phyloP scores from a whole-genome alignment of 2,329 filamentous ascomycete species.

The Rhinocladiella similis region DNA sequence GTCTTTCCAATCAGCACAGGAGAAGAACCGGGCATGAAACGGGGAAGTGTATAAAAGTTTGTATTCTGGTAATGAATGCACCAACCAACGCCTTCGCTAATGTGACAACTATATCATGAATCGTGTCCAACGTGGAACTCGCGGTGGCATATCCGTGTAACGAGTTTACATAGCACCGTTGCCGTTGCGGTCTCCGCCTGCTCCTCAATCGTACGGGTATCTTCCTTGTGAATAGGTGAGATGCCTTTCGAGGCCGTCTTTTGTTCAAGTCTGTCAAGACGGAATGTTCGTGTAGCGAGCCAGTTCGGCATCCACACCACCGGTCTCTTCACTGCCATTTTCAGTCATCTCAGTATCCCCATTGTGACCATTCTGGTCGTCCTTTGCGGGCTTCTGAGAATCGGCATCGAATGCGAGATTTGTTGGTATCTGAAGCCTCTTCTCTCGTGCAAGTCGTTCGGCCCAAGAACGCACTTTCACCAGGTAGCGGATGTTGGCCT shows the following conservation, averaged over 20 bases:
- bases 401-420: constrained; percentile 47
- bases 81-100: constrained; percentile 10
- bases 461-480: constrained; percentile 84
- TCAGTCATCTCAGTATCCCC: constrained; percentile 30
- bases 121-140: neutral
- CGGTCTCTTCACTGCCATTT: constrained; percentile 17
- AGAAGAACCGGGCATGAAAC: too few species aligned
- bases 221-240: neutral
- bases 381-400: constrained; percentile 15
- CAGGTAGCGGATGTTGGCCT: constrained; percentile 79
- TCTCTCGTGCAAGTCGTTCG: constrained; percentile 59
- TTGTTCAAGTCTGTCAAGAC: constrained; percentile 4
- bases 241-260: too few species aligned
- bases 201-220: neutral
- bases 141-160: too few species aligned
- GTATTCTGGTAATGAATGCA: too few species aligned
- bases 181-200: too few species aligned
- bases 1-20: too few species aligned
- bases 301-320: constrained; percentile 15
- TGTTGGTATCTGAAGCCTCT: constrained; percentile 46
- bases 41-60: too few species aligned
- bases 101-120: neutral
- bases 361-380: constrained; percentile 22
- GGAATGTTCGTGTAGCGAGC: constrained; percentile 23
- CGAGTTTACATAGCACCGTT: too few species aligned